Base-by-base conservation (phyloP, 164 flowering plant species). In the Chimonanthus praecox region DNA sequence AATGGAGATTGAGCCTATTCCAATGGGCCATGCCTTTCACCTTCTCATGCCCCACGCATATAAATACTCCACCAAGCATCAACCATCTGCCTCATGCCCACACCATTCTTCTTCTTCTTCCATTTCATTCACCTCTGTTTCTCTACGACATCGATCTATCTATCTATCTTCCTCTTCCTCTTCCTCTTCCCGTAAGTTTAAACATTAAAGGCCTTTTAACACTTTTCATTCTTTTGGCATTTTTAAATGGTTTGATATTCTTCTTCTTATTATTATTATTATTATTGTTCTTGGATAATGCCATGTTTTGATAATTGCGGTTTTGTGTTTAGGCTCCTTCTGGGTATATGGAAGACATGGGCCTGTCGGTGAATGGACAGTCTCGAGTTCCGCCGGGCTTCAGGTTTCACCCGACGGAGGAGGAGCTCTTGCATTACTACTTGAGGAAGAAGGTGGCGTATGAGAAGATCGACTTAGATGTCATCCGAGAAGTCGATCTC, bases 331-430 rank as follows among this genome's bases (percentile, higher is more conserved):
- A 33, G 33, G 33, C 33, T 68, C 48, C 20, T 8, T 48, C 45
- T 69, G 68, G 16, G 7, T 7, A 21, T 15, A 82, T 80, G 58
- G 68, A 66, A 9, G 48, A 45, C 68, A 87, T 91, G 91, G 91
- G 84, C 77, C 77, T 91, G 3, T 88, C 97, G 0, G 92, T 90
- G 15, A 91, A 91, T 67, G 97, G 97, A 2, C 90, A 94, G 68
- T 88, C 92, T n/a, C 87, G 87, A 62, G 96, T 94, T 43, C 98
- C 98, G 67, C 98, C 98, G 0, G 98, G 98, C 3, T 94, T 94
- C 75, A 78, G 98, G 21, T 94, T 94, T 72, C 98, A 91, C 77
- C 98, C 98, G 0, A 94, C 98, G 0, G 98, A 94, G 73, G 98
- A 94, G 72, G 98, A 94, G 82, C 98, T 94, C 75, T 79, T 94